Evolutionary conservation across 108 stramenopile genomes (phyloP).

Genomic region (Fistulifera pelliculosa): DNA sequence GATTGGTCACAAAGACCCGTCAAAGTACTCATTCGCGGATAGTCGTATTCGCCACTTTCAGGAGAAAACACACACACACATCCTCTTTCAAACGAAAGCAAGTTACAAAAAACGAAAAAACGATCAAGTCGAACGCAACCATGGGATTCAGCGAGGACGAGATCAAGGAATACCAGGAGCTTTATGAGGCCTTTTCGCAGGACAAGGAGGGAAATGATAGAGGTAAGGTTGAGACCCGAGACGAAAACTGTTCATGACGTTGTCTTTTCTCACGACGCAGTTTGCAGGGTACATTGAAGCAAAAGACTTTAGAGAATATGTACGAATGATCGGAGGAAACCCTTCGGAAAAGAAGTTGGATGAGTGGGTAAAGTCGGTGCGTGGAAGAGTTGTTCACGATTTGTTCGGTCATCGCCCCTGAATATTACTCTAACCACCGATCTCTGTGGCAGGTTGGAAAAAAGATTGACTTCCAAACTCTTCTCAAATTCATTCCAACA

Average conservation of each 20-base stretch:
- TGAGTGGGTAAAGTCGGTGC: not conserved
- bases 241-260: not conserved
- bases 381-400: not conserved
- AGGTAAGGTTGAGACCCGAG: not conserved
- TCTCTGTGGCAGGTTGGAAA: not conserved
- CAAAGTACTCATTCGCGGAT: too few relatives aligned
- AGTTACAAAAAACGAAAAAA: too few relatives aligned
- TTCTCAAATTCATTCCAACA: not conserved
- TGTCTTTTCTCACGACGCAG: not conserved
- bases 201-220: slow-evolving; percentile 5
- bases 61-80: too few relatives aligned
- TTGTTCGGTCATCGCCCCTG: not conserved
- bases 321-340: not conserved
- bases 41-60: too few relatives aligned
- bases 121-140: not conserved
- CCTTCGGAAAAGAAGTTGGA: slow-evolving; percentile 2
- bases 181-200: not conserved
- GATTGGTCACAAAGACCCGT: too few relatives aligned
- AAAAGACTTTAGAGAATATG: not conserved
- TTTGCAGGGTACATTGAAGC: not conserved
- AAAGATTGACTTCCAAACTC: not conserved
- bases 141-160: slow-evolving; percentile 3
- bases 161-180: not conserved
- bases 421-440: not conserved
- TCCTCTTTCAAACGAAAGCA: too few relatives aligned